These are phyloP conservation scores for Styphnolobium japonicum DNA, from an alignment of 306 rosid genomes.

Conservation along the genomic window DNA sequence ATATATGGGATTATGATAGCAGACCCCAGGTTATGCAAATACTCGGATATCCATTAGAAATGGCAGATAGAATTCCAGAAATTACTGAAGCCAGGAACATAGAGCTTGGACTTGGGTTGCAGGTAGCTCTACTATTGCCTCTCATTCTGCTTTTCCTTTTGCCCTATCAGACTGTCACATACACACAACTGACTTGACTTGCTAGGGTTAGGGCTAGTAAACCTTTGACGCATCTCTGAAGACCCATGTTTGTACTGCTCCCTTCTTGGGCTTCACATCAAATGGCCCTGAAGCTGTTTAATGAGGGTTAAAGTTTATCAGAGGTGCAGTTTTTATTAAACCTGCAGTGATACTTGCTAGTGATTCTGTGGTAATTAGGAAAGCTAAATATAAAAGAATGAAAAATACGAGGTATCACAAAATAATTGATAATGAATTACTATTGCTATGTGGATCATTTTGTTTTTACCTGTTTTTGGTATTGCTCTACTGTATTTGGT, in stretches of 20 bases:
- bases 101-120: slow-evolving; percentile 91
- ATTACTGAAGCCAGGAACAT: slow-evolving; percentile 74
- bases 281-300: neutral
- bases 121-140: slow-evolving; percentile 45
- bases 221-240: neutral
- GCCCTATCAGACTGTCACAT: neutral
- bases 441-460: neutral
- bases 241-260: neutral
- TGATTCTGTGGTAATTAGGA: neutral
- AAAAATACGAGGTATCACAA: neutral
- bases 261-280: neutral
- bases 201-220: neutral
- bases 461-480: neutral
- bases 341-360: neutral
- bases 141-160: slow-evolving; percentile 13
- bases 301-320: neutral
- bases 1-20: slow-evolving; percentile 86
- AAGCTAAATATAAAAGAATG: neutral
- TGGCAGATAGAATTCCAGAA: slow-evolving; percentile 63
- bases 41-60: slow-evolving; percentile 66
- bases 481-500: neutral
- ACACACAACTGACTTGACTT: neutral
- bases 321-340: neutral
- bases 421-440: neutral
- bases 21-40: slow-evolving; percentile 61